phyloP scores from a whole-genome alignment of 495 filamentous ascomycete genomes.

The Penicillium pancosmium region DNA sequence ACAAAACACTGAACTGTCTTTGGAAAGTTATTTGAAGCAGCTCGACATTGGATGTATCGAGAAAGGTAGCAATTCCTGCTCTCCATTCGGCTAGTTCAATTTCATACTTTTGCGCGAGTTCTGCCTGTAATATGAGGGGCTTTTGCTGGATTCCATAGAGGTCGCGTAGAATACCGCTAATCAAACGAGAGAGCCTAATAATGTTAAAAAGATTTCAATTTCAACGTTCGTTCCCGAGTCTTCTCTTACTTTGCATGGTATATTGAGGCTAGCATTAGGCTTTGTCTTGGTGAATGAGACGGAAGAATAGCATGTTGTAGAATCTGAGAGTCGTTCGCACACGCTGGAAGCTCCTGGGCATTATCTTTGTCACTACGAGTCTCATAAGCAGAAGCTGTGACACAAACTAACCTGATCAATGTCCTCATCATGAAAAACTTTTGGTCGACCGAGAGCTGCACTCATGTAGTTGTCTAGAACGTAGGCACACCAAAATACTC shows the following conservation, averaged over 20 bases:
- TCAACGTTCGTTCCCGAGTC: background rate
- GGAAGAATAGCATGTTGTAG: conserved; percentile 21
- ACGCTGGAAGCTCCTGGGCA: conserved; percentile 33
- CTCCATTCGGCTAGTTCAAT: conserved; percentile 22
- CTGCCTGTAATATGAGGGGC: conserved; percentile 11
- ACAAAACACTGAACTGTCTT: conserved; percentile 31
- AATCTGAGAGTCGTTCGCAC: conserved; percentile 45
- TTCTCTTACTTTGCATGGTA: conserved; percentile 34
- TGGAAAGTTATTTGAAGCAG: conserved; percentile 30
- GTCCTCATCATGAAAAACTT: conserved; percentile 45
- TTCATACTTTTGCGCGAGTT: conserved; percentile 2
- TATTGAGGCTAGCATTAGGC: conserved; percentile 45
- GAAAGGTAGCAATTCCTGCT: conserved; percentile 21
- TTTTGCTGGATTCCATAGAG: conserved; percentile 23
- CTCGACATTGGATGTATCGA: conserved; percentile 26
- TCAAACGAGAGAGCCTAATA: conserved; percentile 23
- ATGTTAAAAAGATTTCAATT: background rate
- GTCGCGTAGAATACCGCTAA: conserved; percentile 29
- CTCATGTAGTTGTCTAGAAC: conserved; percentile 53
- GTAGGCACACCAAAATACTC: conserved; percentile 54
- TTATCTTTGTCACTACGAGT: background rate
- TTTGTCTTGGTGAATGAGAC: conserved; percentile 28
- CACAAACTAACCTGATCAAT: conserved; percentile 39
- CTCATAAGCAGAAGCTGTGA: background rate
- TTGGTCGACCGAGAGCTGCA: conserved; percentile 45